Base-by-base conservation (phyloP, 352 stramenopile genomes). In the Globisporangium okanoganense region DNA sequence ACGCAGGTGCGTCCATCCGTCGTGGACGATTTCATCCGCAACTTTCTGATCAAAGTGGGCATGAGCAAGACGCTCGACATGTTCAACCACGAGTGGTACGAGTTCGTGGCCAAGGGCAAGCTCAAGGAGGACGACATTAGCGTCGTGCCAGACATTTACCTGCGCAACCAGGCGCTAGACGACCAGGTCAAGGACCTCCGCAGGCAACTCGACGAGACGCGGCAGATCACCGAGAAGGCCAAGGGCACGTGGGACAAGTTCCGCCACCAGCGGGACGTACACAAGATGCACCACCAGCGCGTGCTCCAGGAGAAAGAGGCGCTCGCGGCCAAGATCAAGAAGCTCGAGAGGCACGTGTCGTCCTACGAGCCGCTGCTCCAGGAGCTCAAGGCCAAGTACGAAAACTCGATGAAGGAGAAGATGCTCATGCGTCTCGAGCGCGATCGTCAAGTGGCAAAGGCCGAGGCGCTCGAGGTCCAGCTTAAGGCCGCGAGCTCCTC, bases 21-120 rank as follows among this genome's bases (percentile, higher is more conserved):
- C 12, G 84, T 97, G 25, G 93, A 98, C 68, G 93, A 98, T 57
- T 98, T 98, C 49, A 88, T 98, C 63, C 87, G 92, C 36, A 98
- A 98, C 62, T 98, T 98, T 66, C 72, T 98, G 48, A 97, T 98
- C 70, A 98, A 98, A 64, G 70, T 95, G 14, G 79, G 85, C 35
- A 96, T 98, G 79, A 58, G 75, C 7, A 74, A 79, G 27, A 97
- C 93, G 51, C 82, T 98, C 31, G 91, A 98, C 58, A 79, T 78
- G 63, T 98, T 98, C 72, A 98, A 98, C 69, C 93, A 95, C 62
- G 94, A 98, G 73, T 98, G 94, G 93, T 98, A 97, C 75, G 92
- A 98, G 64, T 90, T 98, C 47, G 75, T 96, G 56, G 75, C 87
- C 29, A 98, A 98, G 66, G 94, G 92, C 20, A 96, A 96, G 64